A percentile compares a stretch with the other conserved stretches of the same genome.
phyloP scores from a whole-genome alignment of 1,139 yeast species.

The Suhomyces yuchorum region DNA sequence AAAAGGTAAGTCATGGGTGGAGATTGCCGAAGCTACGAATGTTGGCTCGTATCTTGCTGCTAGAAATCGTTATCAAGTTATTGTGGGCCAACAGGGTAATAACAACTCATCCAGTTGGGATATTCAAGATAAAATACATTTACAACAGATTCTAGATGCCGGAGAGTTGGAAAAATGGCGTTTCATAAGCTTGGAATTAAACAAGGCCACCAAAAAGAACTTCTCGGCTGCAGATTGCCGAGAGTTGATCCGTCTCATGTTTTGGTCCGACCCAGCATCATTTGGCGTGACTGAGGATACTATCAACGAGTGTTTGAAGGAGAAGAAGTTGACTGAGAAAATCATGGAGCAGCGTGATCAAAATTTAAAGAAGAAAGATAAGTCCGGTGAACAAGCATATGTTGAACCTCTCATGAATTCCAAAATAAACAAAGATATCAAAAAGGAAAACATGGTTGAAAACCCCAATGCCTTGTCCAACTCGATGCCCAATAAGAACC shows the following conservation, averaged over 20 bases:
- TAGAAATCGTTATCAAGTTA: slow-evolving; percentile 74
- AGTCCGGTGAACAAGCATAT: slow-evolving; percentile 17
- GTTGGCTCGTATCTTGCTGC: slow-evolving; percentile 75
- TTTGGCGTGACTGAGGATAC: slow-evolving; percentile 59
- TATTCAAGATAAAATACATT: slow-evolving; percentile 53
- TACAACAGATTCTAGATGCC: slow-evolving; percentile 59
- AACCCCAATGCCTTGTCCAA: not conserved
- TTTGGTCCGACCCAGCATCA: slow-evolving; percentile 55
- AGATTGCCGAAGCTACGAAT: slow-evolving; percentile 66
- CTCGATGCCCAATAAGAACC: not conserved
- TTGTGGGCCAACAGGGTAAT: slow-evolving; percentile 83
- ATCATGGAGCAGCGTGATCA: slow-evolving; percentile 33
- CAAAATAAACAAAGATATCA: slow-evolving; percentile 9
- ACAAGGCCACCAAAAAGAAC: slow-evolving; percentile 57
- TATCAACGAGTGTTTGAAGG: slow-evolving; percentile 40
- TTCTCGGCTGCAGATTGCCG: slow-evolving; percentile 59
- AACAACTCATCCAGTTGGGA: slow-evolving; percentile 67
- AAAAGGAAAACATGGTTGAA: slow-evolving; percentile 6
- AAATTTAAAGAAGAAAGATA: slow-evolving; percentile 17
- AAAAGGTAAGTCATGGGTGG: slow-evolving; percentile 71
- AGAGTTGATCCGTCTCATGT: slow-evolving; percentile 53
- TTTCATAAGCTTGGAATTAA: slow-evolving; percentile 61
- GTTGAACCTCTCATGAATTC: slow-evolving; percentile 17
- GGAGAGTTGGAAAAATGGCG: slow-evolving; percentile 77
- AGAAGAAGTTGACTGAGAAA: slow-evolving; percentile 40